These are phyloP conservation scores for Schizochytrium sp. DNA, from an alignment of 108 stramenopile species.

Conservation along the genomic window DNA sequence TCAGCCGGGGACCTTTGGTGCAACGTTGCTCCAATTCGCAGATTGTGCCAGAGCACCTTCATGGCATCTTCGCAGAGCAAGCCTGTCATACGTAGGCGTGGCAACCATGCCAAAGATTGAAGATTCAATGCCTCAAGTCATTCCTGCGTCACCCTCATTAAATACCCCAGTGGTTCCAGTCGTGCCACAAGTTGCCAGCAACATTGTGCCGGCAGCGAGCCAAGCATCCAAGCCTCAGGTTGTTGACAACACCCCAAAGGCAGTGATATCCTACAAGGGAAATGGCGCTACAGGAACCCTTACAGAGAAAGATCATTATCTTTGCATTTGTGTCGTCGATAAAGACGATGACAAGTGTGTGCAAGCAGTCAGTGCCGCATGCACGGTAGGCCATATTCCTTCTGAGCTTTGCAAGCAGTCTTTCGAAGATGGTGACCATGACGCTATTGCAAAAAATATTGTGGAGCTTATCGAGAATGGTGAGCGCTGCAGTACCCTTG, in stretches of 20 bases:
- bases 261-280: background rate
- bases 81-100: background rate
- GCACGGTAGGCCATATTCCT: constrained; percentile 56
- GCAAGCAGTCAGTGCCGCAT: constrained; percentile 56
- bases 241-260: constrained; percentile 28
- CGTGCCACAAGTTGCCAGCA: background rate
- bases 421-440: constrained; percentile 51
- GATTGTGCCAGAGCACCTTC: too few relatives aligned
- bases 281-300: background rate
- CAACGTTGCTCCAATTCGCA: background rate
- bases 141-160: background rate
- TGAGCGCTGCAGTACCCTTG: background rate
- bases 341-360: constrained; percentile 26
- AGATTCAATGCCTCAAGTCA: background rate
- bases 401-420: constrained; percentile 49
- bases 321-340: constrained; percentile 47
- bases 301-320: constrained; percentile 16
- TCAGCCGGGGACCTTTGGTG: background rate
- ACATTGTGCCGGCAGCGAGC: background rate
- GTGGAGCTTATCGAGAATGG: constrained; percentile 16
- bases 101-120: background rate
- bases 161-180: background rate
- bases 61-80: background rate
- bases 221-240: background rate
- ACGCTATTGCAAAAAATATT: background rate